Base-by-base conservation (phyloP, 139 green algal genomes). In the Coelastrella sp. region DNA sequence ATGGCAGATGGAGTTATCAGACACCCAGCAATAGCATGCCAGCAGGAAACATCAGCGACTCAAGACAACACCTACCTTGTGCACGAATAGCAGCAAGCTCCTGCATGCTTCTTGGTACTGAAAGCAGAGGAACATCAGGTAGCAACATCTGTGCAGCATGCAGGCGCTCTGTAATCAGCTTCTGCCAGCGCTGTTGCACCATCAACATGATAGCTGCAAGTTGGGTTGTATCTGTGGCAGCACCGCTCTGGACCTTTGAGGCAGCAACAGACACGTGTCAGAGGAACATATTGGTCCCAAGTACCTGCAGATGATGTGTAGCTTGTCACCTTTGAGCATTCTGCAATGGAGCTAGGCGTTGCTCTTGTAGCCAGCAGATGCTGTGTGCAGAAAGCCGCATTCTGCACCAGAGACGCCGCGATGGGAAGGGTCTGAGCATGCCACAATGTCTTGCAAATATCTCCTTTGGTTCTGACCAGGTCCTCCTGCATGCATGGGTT, bases 131-230 rank as follows among this genome's bases (percentile, higher is more conserved):
- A 64, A 77, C 74, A 34, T 83, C 79, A 4, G 76, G 71, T 41
- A 89, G 67, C 35, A 90, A 73, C 79, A 85, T 79, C 64, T 79
- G 79, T 6, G 79, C 79, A n/a, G 79, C 79, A 79, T 67, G 38
- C 40, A 75, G 19, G 59, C 59, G 78, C 60, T 78, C 40, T 37
- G 48, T 37, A 3, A 71, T 53, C 27, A 75, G 60, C 13, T 71
- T 2, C 45, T 85, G 79, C 79, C 64, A 68, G 11, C 38, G 64
- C 45, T 79, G 45, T 45, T 71, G 43, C 30, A 51, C 45, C 48
- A 17, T 17, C 27, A 85, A 30, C 34, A 68, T 32, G n/a, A 30
- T 34, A 30, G 4, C 50, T 40, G 37, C 19, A 19, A 68, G 73
- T 17, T 48, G 27, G 34, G 30, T 34, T 43, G 23, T 17, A 35